Conservation (phyloP, 805 yeast species). For the Candida multigemmis region DNA sequence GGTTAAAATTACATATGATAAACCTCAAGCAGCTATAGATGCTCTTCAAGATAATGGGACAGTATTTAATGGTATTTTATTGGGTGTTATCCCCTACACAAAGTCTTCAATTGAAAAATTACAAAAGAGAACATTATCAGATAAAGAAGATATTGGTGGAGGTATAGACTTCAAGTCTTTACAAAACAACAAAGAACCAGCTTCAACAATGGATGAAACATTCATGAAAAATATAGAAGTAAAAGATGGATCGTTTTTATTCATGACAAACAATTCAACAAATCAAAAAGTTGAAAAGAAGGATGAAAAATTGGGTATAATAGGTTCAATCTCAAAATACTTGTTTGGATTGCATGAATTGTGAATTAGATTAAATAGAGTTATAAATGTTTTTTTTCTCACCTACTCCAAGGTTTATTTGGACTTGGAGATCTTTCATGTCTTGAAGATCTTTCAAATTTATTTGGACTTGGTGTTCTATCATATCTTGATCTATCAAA, state of each 20-base stretch:
- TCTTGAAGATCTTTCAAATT: too few relatives aligned
- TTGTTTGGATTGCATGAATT: constrained; percentile 37
- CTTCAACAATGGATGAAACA: too few relatives aligned
- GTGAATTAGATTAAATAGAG: constrained; percentile 7
- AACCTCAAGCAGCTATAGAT: constrained; percentile 64
- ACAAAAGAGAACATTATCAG: constrained; percentile 32
- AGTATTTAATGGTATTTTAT: constrained; percentile 55
- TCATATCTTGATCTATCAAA: too few relatives aligned
- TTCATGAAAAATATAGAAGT: too few relatives aligned
- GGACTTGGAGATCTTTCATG: constrained; percentile 7
- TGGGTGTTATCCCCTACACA: constrained; percentile 63
- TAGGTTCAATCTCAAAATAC: constrained; percentile 23
- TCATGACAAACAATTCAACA: constrained; percentile 16
- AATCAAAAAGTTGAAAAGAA: constrained; percentile 12
- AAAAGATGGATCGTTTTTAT: constrained; percentile 30
- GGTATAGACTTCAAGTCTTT: constrained; percentile 8
- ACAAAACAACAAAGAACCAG: too few relatives aligned
- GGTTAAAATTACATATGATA: constrained; percentile 83
- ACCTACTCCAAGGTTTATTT: constrained; percentile 3
- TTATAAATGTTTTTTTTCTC: constrained; percentile 1
- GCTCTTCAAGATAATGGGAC: constrained; percentile 81
- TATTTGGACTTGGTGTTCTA: too few relatives aligned
- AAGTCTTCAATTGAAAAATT: constrained; percentile 54
- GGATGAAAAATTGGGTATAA: constrained; percentile 21
- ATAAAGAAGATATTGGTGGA: constrained; percentile 42